Conservation (phyloP, 1,139 yeast species). For the Kurtzmaniella natalensis region DNA sequence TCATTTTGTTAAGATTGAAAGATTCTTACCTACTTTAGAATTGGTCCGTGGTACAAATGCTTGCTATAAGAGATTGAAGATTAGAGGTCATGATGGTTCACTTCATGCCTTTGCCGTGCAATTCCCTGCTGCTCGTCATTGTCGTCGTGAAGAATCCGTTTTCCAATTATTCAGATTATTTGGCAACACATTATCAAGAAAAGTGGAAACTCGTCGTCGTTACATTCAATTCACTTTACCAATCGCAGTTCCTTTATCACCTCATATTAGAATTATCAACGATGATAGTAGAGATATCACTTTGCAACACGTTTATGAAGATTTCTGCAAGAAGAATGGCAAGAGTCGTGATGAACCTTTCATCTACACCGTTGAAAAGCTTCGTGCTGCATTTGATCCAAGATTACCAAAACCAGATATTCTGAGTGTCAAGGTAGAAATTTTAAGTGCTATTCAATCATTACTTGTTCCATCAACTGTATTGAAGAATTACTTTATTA, state of each 20-base stretch:
- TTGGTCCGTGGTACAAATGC: slow-evolving; percentile 87
- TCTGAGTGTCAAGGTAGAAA: slow-evolving; percentile 84
- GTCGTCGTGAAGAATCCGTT: slow-evolving; percentile 92
- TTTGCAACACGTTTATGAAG: slow-evolving; percentile 85
- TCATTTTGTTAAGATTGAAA: slow-evolving; percentile 87
- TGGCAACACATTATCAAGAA: slow-evolving; percentile 73
- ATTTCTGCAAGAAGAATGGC: slow-evolving; percentile 69
- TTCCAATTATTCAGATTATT: slow-evolving; percentile 87
- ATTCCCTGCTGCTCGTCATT: slow-evolving; percentile 96
- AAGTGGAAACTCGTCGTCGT: slow-evolving; percentile 85
- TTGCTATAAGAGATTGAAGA: slow-evolving; percentile 85
- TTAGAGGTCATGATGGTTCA: slow-evolving; percentile 92
- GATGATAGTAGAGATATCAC: slow-evolving; percentile 78
- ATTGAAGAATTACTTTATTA: slow-evolving; percentile 61
- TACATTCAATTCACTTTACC: slow-evolving; percentile 85
- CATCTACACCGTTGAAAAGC: slow-evolving; percentile 77
- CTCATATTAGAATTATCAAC: slow-evolving; percentile 87
- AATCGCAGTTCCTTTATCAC: slow-evolving; percentile 88
- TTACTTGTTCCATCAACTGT: slow-evolving; percentile 83
- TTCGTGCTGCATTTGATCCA: slow-evolving; percentile 91
- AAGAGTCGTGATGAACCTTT: slow-evolving; percentile 88
- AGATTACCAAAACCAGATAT: slow-evolving; percentile 90
- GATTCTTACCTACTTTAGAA: slow-evolving; percentile 87
- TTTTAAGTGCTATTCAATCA: slow-evolving; percentile 83
- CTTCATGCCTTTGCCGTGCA: slow-evolving; percentile 92